These are phyloP conservation scores for Chimonanthus praecox DNA, from an alignment of 164 flowering plant species.

Conservation along the genomic window DNA sequence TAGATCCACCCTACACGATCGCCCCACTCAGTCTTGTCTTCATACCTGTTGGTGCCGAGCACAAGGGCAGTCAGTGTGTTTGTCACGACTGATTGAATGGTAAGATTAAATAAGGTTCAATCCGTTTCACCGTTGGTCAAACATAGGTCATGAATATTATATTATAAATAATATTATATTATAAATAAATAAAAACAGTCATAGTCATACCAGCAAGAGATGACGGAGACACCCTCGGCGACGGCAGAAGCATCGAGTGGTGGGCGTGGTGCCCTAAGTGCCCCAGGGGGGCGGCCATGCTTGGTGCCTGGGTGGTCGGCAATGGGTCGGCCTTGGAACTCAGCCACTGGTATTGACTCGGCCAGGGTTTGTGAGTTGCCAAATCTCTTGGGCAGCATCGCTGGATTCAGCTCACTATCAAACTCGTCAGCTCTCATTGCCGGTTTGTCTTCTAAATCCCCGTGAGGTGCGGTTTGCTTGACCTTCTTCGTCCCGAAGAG, in stretches of 20 bases:
- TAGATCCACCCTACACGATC: slow-evolving; percentile 85
- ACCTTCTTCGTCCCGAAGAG: slow-evolving; percentile 9
- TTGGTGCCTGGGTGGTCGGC: slow-evolving; percentile 71
- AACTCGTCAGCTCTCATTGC: slow-evolving; percentile 40
- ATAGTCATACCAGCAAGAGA: slow-evolving; percentile 60
- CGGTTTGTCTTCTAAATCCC: slow-evolving; percentile 23
- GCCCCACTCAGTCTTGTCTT: slow-evolving; percentile 91
- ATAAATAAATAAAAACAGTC: slow-evolving; percentile 7
- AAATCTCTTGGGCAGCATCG: slow-evolving; percentile 59
- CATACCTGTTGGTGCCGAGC: slow-evolving; percentile 33
- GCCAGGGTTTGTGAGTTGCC: slow-evolving; percentile 67
- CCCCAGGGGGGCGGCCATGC: slow-evolving; percentile 72
- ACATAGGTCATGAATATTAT: background rate
- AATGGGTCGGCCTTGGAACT: slow-evolving; percentile 70
- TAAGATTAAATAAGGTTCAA: background rate
- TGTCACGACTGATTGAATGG: background rate
- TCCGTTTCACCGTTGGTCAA: background rate
- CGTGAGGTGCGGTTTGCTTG: slow-evolving; percentile 31
- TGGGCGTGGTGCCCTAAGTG: slow-evolving; percentile 50
- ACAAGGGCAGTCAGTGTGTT: background rate
- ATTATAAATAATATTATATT: background rate
- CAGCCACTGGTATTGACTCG: slow-evolving; percentile 61
- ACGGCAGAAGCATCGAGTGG: slow-evolving; percentile 73
- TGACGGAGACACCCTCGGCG: slow-evolving; percentile 72
- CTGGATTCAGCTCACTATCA: slow-evolving; percentile 47